phyloP scores from a whole-genome alignment of 75 land plant genomes.

The Pseudotsuga menziesii region DNA sequence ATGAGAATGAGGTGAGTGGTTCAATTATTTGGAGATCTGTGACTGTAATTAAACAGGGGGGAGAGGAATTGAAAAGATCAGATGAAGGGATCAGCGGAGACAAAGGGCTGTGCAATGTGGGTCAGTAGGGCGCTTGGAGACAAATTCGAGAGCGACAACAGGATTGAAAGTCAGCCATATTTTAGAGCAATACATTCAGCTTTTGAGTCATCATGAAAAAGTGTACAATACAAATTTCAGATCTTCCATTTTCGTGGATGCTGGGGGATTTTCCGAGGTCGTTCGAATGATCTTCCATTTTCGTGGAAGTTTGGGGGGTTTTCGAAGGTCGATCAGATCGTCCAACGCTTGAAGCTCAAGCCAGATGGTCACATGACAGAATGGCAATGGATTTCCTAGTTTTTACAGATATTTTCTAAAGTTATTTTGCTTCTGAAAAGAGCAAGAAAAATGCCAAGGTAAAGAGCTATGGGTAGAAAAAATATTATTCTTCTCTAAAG shows the following conservation, averaged over 20 bases:
- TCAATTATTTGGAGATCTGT: not conserved
- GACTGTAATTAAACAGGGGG: not conserved
- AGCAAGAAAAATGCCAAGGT: too few relatives aligned
- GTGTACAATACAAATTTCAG: not conserved
- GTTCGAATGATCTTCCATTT: not conserved
- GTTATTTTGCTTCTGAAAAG: too few relatives aligned
- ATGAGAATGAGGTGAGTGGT: not conserved
- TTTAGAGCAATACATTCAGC: not conserved
- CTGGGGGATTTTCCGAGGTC: not conserved
- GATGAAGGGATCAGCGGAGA: not conserved
- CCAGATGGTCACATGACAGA: too few relatives aligned
- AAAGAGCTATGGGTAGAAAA: too few relatives aligned
- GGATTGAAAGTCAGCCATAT: not conserved
- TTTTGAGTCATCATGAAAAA: constrained; percentile 12
- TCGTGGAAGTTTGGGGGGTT: not conserved
- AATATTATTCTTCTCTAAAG: too few relatives aligned
- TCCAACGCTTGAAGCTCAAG: too few relatives aligned
- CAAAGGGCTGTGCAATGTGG: not conserved
- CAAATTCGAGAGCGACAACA: constrained; percentile 4
- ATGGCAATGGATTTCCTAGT: too few relatives aligned
- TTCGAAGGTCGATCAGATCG: not conserved
- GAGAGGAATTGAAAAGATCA: not conserved
- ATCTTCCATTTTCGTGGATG: constrained; percentile 1
- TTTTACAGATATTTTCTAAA: too few relatives aligned
- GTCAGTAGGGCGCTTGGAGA: not conserved